These are phyloP conservation scores for Carex myosuroides DNA, from an alignment of 176 grass and related monocot genomes.

Conservation along the genomic window DNA sequence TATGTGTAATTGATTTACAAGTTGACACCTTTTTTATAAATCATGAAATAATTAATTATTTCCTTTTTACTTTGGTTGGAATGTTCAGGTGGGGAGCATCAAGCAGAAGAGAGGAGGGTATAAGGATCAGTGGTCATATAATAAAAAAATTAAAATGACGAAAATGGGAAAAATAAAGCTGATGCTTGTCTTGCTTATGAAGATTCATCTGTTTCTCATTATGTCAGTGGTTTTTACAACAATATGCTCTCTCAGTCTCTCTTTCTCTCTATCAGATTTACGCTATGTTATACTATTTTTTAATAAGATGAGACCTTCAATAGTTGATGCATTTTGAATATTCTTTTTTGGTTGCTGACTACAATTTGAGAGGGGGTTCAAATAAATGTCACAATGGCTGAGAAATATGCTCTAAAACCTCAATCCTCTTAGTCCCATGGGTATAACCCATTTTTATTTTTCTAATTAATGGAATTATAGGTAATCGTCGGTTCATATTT, in stretches of 20 bases:
- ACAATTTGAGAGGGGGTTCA: slow-evolving; percentile 79
- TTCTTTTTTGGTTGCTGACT: slow-evolving; percentile 44
- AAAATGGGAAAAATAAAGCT: slow-evolving; percentile 80
- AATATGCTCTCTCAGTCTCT: slow-evolving; percentile 36
- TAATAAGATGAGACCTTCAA: not conserved
- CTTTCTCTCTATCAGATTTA: not conserved
- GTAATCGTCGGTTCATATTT: not conserved
- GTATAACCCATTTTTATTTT: slow-evolving; percentile 25
- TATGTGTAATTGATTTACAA: not conserved
- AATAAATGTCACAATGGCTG: slow-evolving; percentile 83
- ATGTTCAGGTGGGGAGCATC: slow-evolving; percentile 76
- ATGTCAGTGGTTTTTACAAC: slow-evolving; percentile 91
- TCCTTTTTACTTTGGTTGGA: not conserved
- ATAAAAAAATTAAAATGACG: slow-evolving; percentile 93
- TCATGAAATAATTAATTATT: not conserved
- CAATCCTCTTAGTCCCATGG: slow-evolving; percentile 73
- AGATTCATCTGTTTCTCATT: slow-evolving; percentile 92
- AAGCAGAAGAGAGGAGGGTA: slow-evolving; percentile 89
- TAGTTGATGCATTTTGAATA: slow-evolving; percentile 19
- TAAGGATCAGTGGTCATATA: slow-evolving; percentile 97
- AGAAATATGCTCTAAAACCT: slow-evolving; percentile 91
- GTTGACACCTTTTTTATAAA: not conserved
- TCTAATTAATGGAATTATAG: no score
- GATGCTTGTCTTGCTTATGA: slow-evolving; percentile 96
- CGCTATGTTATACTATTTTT: not conserved